Evolutionary conservation across 805 yeast species (phyloP).

Genomic region (Lachancea thermotolerans): DNA sequence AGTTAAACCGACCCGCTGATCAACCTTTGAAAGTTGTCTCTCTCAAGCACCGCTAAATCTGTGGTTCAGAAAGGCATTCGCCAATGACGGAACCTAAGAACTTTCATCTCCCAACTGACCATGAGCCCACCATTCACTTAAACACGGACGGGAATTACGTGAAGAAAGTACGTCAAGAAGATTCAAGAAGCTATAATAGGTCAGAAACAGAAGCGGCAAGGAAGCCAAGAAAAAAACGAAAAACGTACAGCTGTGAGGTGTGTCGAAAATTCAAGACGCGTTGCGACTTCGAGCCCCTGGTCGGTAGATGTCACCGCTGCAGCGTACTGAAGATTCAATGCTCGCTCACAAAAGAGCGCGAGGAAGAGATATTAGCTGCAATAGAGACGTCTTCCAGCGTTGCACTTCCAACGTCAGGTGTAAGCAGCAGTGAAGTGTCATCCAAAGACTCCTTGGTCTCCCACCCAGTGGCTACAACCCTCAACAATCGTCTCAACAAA

Average conservation of each 20-base stretch:
- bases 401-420: neutral
- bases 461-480: slow-evolving; percentile 9
- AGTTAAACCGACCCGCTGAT: too few relatives aligned
- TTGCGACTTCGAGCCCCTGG: slow-evolving; percentile 43
- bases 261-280: slow-evolving; percentile 54
- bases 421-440: neutral
- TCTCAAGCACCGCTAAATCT: too few relatives aligned
- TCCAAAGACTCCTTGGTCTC: neutral
- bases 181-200: neutral
- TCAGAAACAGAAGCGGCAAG: neutral
- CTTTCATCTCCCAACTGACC: neutral
- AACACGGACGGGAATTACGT: slow-evolving; percentile 1
- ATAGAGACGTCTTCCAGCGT: slow-evolving; percentile 16
- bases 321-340: slow-evolving; percentile 41
- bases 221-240: slow-evolving; percentile 34
- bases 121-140: neutral
- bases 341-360: slow-evolving; percentile 35
- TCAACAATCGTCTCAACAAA: slow-evolving; percentile 18
- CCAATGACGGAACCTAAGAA: neutral
- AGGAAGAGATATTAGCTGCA: slow-evolving; percentile 21
- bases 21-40: too few relatives aligned
- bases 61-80: too few relatives aligned
- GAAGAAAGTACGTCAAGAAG: neutral
- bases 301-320: slow-evolving; percentile 47
- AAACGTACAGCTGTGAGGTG: slow-evolving; percentile 40